A percentile compares a stretch with the other conserved stretches of the same genome.
These are phyloP conservation scores for Buxus sempervirens DNA, from an alignment of 164 flowering plant species.

Conservation along the genomic window DNA sequence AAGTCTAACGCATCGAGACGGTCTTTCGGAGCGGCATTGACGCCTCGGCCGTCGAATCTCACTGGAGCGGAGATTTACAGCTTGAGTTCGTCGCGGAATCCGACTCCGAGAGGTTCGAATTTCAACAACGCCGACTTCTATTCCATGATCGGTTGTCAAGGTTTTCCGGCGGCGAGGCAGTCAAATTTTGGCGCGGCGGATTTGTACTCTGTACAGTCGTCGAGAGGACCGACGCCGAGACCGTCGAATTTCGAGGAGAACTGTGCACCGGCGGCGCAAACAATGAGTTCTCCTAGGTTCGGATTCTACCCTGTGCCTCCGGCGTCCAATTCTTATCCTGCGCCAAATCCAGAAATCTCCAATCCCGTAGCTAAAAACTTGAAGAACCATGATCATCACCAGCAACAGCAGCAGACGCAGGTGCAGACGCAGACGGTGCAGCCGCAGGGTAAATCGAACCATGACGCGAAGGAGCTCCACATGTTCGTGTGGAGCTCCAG, in stretches of 20 bases:
- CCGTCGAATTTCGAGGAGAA: conserved; percentile 26
- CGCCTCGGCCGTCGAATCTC: conserved; percentile 27
- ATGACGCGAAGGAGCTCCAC: conserved; percentile 22
- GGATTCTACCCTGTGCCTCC: conserved; percentile 17
- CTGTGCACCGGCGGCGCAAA: not conserved
- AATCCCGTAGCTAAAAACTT: not conserved
- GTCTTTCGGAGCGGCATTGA: conserved; percentile 11
- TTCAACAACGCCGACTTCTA: conserved; percentile 26
- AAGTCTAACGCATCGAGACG: conserved; percentile 24
- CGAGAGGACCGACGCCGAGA: conserved; percentile 20
- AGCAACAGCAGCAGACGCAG: conserved; percentile 4
- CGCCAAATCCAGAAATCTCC: conserved; percentile 18
- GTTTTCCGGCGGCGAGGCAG: conserved; percentile 5
- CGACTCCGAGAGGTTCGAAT: conserved; percentile 29
- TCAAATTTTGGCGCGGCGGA: conserved; percentile 24
- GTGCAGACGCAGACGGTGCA: not conserved
- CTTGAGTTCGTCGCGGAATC: conserved; percentile 31
- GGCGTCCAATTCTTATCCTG: conserved; percentile 11
- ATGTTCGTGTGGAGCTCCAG: conserved; percentile 34
- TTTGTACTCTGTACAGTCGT: conserved; percentile 24
- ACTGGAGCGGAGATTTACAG: conserved; percentile 33
- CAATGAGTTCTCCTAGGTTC: conserved; percentile 14
- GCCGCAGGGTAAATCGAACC: conserved; percentile 2
- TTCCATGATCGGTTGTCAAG: conserved; percentile 20
- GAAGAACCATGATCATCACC: conserved; percentile 3